Evolutionary conservation across 495 filamentous ascomycete genomes (phyloP).

Genomic region (Annulohypoxylon stygium): DNA sequence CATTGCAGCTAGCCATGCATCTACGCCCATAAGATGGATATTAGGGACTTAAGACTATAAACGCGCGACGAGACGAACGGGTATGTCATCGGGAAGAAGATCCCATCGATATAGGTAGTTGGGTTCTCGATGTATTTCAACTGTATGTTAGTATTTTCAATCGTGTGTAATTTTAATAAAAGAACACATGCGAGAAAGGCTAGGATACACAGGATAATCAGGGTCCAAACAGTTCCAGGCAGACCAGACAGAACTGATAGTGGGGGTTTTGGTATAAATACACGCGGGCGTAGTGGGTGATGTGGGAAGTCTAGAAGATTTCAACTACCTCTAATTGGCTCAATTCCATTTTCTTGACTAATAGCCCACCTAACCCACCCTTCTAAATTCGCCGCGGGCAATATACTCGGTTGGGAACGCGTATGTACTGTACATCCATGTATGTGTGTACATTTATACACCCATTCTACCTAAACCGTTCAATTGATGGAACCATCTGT

Average conservation of each 20-base stretch:
- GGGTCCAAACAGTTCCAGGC: conserved; percentile 30
- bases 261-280: conserved; percentile 36
- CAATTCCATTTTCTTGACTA: conserved; percentile 36
- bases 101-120: conserved; percentile 8
- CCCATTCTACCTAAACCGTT: neutral
- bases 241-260: conserved; percentile 23
- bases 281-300: conserved; percentile 29
- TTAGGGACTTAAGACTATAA: neutral
- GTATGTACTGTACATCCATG: conserved; percentile 35
- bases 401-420: conserved; percentile 35
- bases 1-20: conserved; percentile 10
- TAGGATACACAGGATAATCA: conserved; percentile 22
- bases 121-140: conserved; percentile 20
- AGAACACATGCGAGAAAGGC: conserved; percentile 30
- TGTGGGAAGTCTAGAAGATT: conserved; percentile 21
- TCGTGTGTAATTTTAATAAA: neutral
- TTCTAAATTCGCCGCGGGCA: conserved; percentile 27
- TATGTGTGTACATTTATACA: conserved; percentile 7
- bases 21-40: neutral
- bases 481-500: conserved; percentile 7
- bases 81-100: conserved; percentile 20
- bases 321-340: conserved; percentile 24
- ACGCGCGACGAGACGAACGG: conserved; percentile 6
- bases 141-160: too few species aligned
- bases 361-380: conserved; percentile 28